Evolutionary conservation across 2,329 filamentous ascomycete species (phyloP).

Genomic region (Venturia nashicola): DNA sequence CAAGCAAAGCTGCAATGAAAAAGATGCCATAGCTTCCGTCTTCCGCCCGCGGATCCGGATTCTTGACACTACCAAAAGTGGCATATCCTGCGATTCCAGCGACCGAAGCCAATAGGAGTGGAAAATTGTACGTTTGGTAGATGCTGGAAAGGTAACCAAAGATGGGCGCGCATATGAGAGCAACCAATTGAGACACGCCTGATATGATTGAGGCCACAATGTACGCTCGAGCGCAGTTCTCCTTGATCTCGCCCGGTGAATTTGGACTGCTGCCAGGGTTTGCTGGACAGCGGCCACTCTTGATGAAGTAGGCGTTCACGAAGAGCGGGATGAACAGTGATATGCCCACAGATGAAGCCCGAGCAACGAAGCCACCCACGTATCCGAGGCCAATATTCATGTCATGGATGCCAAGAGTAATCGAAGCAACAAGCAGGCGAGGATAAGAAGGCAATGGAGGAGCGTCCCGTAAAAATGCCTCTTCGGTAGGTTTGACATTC

Average conservation of each 20-base stretch:
- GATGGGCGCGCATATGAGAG: conserved; percentile 69
- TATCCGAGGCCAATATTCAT: conserved; percentile 76
- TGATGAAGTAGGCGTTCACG: conserved; percentile 81
- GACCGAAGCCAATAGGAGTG: conserved; percentile 58
- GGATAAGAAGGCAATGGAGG: conserved; percentile 22
- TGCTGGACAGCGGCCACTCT: conserved; percentile 61
- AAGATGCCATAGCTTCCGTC: conserved; percentile 61
- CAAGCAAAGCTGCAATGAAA: conserved; percentile 65
- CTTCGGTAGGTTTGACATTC: conserved; percentile 9
- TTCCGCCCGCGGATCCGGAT: conserved; percentile 60
- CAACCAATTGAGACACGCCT: conserved; percentile 77
- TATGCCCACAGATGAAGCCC: conserved; percentile 89
- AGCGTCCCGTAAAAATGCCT: not conserved
- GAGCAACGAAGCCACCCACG: conserved; percentile 84
- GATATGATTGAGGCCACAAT: conserved; percentile 77
- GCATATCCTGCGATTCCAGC: conserved; percentile 70
- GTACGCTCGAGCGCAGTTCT: conserved; percentile 76
- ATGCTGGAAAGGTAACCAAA: conserved; percentile 79
- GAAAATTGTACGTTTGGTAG: conserved; percentile 54
- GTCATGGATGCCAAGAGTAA: conserved; percentile 57
- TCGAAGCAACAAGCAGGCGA: conserved; percentile 27
- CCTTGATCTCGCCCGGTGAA: conserved; percentile 47
- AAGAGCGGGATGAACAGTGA: conserved; percentile 90
- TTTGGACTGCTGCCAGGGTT: conserved; percentile 25
- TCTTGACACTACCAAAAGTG: conserved; percentile 61